Percentiles rank a stretch among this genome's conserved stretches.
phyloP scores from a whole-genome alignment of 768 basidiomycete genomes.

The Asterophora lycoperdoides region DNA sequence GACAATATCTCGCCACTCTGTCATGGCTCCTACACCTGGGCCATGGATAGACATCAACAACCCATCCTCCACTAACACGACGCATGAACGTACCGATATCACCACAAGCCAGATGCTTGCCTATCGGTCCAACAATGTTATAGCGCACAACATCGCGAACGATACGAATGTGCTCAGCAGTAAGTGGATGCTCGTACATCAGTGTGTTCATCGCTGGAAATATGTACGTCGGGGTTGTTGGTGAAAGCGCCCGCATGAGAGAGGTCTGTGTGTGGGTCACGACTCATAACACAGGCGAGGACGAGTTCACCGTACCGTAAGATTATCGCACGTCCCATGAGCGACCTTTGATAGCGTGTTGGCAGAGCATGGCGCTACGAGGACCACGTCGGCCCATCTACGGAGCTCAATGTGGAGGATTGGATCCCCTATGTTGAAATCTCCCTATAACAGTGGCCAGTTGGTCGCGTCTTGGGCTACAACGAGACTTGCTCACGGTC shows the following conservation, averaged over 20 bases:
- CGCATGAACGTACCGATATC: slow-evolving; percentile 68
- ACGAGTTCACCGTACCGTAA: slow-evolving; percentile 45
- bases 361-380: slow-evolving; percentile 95
- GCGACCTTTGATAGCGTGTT: slow-evolving; percentile 95
- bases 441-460: slow-evolving; percentile 40
- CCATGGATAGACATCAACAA: not conserved
- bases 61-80: not conserved
- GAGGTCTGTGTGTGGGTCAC: slow-evolving; percentile 47
- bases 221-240: slow-evolving; percentile 80
- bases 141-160: slow-evolving; percentile 77
- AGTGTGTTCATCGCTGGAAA: slow-evolving; percentile 99
- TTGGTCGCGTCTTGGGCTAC: not conserved
- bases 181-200: slow-evolving; percentile 95
- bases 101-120: slow-evolving; percentile 86
- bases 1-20: slow-evolving; percentile 91
- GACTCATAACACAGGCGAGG: not conserved
- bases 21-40: slow-evolving; percentile 89
- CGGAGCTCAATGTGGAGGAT: slow-evolving; percentile 95
- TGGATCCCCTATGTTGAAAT: slow-evolving; percentile 79
- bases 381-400: slow-evolving; percentile 92
- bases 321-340: slow-evolving; percentile 84
- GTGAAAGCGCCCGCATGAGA: slow-evolving; percentile 78
- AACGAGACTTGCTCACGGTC: slow-evolving; percentile 51
- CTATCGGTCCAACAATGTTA: slow-evolving; percentile 79
- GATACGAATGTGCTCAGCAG: slow-evolving; percentile 73